Percentiles rank a stretch among this genome's conserved stretches.
Conservation (phyloP, 106 monocot species). For the Dioscorea alata region DNA sequence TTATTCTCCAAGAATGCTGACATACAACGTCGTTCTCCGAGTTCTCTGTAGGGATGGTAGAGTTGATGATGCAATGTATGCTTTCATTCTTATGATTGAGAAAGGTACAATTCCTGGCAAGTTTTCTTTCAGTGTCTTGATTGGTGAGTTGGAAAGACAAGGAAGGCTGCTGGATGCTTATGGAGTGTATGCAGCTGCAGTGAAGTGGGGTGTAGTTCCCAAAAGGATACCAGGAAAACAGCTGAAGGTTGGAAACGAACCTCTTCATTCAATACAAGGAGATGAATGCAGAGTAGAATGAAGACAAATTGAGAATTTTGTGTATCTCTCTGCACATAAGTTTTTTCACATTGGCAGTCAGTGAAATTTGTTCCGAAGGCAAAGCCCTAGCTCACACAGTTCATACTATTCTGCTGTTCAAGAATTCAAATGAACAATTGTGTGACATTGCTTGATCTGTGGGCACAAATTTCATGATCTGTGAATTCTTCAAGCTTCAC, state of each 20-base stretch:
- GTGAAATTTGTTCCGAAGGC: too few relatives aligned
- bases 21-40: slow-evolving; percentile 53
- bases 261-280: slow-evolving; percentile 1
- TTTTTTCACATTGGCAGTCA: too few relatives aligned
- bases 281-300: not conserved
- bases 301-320: too few relatives aligned
- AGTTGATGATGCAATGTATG: slow-evolving; percentile 44
- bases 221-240: slow-evolving; percentile 26
- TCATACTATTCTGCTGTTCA: too few relatives aligned
- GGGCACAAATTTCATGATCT: too few relatives aligned
- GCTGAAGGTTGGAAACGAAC: not conserved
- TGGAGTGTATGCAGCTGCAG: slow-evolving; percentile 48
- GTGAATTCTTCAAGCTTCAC: too few relatives aligned
- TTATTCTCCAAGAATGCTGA: slow-evolving; percentile 50
- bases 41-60: slow-evolving; percentile 51
- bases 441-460: too few relatives aligned
- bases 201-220: slow-evolving; percentile 49
- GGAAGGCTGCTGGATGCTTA: slow-evolving; percentile 47
- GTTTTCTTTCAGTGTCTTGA: slow-evolving; percentile 51
- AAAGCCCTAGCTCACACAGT: too few relatives aligned
- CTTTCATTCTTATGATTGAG: slow-evolving; percentile 48
- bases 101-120: slow-evolving; percentile 39
- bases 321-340: too few relatives aligned
- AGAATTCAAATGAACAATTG: too few relatives aligned
- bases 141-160: slow-evolving; percentile 39